Evolutionary conservation across 2,329 filamentous ascomycete species (phyloP), one percentile per base, ranked within the genome.

Genomic region (Verruconis gallopava): DNA sequence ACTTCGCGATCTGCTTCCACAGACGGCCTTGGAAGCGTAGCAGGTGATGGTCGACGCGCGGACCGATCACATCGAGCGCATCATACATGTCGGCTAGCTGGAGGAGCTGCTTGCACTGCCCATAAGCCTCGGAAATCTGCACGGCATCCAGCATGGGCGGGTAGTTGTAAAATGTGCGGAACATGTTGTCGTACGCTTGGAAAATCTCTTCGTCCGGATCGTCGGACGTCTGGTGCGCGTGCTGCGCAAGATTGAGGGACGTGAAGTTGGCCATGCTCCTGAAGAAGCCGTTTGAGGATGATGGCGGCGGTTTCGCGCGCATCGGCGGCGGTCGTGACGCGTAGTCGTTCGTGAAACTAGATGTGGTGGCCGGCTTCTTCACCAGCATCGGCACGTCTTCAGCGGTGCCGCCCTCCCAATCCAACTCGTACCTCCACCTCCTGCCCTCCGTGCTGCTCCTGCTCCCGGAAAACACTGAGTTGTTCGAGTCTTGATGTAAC

Each of bases 1-100:
- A 95, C 62, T 94, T 95, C 40, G 88, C 86, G 48, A 95, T 93
- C 61, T 95, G 89, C 60, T 91, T 93, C 81, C 88, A 95, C 2
- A 96, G 71, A 2, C 85, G 75, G 17, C 81, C 83, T 53, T 91
- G 85, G 58, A 95, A 96, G 51, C 91, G 85, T 13, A 96, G 68
- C 12, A 96, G 71, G 59, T 96, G 89, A 63, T 96, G 88, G 61
- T 95, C 89, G 35, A 95, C 83, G 28, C 89, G 76, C 1, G 85
- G 84, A 0, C 88, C 88, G 5, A 93, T 85, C 13, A 95, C 85
- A 21, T 79, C 71, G 11, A 95, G 72, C 12, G 88, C 85, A 57
- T 94, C 88, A 64, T 95, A 95, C 67, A 91, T 85, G 61, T 95
- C 88, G n/a, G 86, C 89, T 14, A 95, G 71, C 11, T 77, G 76